phyloP scores from a whole-genome alignment of 2,329 filamentous ascomycete genomes.

The Exophiala oligosperma region DNA sequence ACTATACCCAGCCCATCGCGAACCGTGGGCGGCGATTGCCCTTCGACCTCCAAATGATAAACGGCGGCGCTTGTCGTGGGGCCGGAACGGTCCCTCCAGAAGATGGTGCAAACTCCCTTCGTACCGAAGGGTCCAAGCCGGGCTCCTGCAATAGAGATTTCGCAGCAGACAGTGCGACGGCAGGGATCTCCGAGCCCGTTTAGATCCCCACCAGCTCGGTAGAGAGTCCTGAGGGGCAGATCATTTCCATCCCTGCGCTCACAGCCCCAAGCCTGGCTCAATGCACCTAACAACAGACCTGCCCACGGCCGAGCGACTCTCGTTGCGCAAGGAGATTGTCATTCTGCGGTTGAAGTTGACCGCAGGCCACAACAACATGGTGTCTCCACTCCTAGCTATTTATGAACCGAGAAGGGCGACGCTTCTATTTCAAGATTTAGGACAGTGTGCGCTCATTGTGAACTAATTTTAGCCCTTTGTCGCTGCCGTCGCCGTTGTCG shows the following conservation, averaged over 20 bases:
- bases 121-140: not conserved
- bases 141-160: not conserved
- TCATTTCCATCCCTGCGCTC: not conserved
- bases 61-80: not conserved
- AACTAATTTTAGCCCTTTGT: slow-evolving; percentile 3
- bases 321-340: not conserved
- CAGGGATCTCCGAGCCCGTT: not conserved
- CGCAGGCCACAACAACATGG: not conserved
- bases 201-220: not conserved
- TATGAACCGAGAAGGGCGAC: not conserved
- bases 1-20: slow-evolving; percentile 3
- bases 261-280: not conserved
- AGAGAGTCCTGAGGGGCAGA: not conserved
- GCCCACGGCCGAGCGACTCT: not conserved
- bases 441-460: slow-evolving; percentile 1
- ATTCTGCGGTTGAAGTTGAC: not conserved
- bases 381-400: not conserved
- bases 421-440: slow-evolving; percentile 4
- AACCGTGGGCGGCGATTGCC: slow-evolving; percentile 2
- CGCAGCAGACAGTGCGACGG: not conserved
- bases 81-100: not conserved
- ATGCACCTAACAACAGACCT: not conserved
- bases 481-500: slow-evolving; percentile 1
- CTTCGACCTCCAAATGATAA: not conserved
- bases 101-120: not conserved